Evolutionary conservation across 306 rosid species (phyloP).

Genomic region (Cicer judaicum): DNA sequence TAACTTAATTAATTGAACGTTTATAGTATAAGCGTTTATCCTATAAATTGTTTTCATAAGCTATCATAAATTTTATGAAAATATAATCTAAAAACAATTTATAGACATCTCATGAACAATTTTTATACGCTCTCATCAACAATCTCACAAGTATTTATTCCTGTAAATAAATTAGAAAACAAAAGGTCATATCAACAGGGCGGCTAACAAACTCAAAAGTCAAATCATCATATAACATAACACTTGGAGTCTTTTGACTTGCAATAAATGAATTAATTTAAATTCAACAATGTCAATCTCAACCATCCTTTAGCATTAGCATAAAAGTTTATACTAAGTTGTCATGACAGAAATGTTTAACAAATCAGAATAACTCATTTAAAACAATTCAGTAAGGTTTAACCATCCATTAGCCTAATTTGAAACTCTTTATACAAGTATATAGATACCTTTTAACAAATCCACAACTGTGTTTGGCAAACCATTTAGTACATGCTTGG

Average conservation of each 20-base stretch:
- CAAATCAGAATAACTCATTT: conserved; percentile 23
- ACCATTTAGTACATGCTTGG: background rate
- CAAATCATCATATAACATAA: conserved; percentile 14
- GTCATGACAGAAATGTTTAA: conserved; percentile 11
- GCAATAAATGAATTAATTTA: conserved; percentile 16
- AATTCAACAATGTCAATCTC: background rate
- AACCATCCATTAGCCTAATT: conserved; percentile 13
- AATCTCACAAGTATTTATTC: no score
- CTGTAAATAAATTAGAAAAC: background rate
- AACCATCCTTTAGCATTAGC: background rate
- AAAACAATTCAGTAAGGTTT: background rate
- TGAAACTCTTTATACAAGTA: conserved; percentile 25
- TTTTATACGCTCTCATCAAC: no score
- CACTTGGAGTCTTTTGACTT: background rate
- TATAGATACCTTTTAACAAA: conserved; percentile 19
- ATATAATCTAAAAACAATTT: no score
- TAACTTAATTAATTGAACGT: background rate
- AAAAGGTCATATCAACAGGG: background rate
- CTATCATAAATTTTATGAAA: no score
- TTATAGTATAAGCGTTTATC: no score
- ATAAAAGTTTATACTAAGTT: conserved; percentile 5
- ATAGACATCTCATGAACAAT: no score
- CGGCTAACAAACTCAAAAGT: background rate
- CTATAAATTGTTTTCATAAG: no score
- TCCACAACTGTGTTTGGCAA: conserved; percentile 19